Conservation (phyloP, 208 protist genomes). For the Wallacemonas sp. region DNA sequence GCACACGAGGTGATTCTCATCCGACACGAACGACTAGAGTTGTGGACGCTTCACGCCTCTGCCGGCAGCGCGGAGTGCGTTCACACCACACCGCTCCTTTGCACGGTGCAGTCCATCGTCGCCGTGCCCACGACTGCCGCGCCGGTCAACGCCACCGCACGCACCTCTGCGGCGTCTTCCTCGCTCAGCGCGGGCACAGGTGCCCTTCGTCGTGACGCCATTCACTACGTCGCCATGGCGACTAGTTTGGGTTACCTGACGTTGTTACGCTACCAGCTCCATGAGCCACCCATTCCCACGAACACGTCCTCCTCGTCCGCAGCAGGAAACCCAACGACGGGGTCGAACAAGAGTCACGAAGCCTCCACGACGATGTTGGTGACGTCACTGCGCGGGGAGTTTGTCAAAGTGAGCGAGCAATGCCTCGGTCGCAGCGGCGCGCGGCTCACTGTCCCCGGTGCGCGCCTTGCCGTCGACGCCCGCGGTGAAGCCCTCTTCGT, state of each 20-base stretch:
- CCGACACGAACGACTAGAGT: slow-evolving; percentile 62
- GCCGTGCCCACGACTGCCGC: slow-evolving; percentile 48
- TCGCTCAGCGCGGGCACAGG: slow-evolving; percentile 17
- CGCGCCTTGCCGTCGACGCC: slow-evolving; percentile 95
- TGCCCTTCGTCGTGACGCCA: not conserved
- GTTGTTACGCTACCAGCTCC: slow-evolving; percentile 93
- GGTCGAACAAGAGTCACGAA: not conserved
- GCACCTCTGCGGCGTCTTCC: not conserved
- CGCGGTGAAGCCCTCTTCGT: slow-evolving; percentile 96
- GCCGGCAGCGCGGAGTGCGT: slow-evolving; percentile 52
- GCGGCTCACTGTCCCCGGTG: slow-evolving; percentile 93
- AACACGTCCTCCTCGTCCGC: not conserved
- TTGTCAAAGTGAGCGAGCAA: slow-evolving; percentile 95
- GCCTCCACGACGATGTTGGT: slow-evolving; percentile 20
- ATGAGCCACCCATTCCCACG: slow-evolving; percentile 48
- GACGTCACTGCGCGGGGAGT: slow-evolving; percentile 68
- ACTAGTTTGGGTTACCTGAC: slow-evolving; percentile 93
- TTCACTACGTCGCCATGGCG: slow-evolving; percentile 95
- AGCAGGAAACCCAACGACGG: slow-evolving; percentile 13
- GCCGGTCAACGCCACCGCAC: not conserved
- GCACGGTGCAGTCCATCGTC: slow-evolving; percentile 54
- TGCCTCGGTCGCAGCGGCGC: slow-evolving; percentile 96
- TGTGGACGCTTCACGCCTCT: slow-evolving; percentile 66
- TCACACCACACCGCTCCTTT: slow-evolving; percentile 54
- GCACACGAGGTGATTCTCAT: slow-evolving; percentile 65